Conservation (phyloP, 371 early-diverging fungal species). For the Mucor sp. region DNA sequence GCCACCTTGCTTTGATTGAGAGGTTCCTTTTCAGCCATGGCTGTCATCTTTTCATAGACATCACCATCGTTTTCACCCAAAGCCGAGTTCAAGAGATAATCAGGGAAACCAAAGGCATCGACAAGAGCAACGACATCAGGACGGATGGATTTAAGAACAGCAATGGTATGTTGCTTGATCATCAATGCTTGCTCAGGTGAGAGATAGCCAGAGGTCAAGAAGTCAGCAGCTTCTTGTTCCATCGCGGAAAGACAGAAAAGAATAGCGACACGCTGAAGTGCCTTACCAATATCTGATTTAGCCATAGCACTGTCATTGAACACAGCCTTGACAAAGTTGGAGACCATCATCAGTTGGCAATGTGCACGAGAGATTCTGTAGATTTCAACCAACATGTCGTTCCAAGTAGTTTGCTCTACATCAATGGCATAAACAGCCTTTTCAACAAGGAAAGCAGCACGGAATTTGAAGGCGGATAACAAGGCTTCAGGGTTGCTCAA, state of each 20-base stretch:
- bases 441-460: conserved; percentile 43
- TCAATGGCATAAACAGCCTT: conserved; percentile 43
- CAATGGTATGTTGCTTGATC: conserved; percentile 49
- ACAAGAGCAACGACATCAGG: conserved; percentile 73
- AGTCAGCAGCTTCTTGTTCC: conserved; percentile 66
- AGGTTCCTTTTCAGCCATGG: conserved; percentile 71
- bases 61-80: conserved; percentile 71
- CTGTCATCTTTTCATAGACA: conserved; percentile 71
- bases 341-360: conserved; percentile 62
- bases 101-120: conserved; percentile 75
- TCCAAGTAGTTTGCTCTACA: conserved; percentile 39
- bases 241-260: conserved; percentile 56
- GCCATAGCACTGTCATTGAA: conserved; percentile 16
- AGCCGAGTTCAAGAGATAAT: conserved; percentile 70
- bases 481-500: conserved; percentile 36
- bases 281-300: conserved; percentile 7
- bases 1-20: conserved; percentile 54
- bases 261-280: conserved; percentile 26
- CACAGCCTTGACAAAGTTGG: conserved; percentile 60
- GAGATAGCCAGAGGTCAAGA: conserved; percentile 60
- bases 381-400: conserved; percentile 55
- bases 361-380: conserved; percentile 69
- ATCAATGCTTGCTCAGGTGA: conserved; percentile 49
- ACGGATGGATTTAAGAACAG: conserved; percentile 57
- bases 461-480: conserved; percentile 39